Conservation (phyloP, 129 eudicot genomes). For the Centaurea solstitialis region DNA sequence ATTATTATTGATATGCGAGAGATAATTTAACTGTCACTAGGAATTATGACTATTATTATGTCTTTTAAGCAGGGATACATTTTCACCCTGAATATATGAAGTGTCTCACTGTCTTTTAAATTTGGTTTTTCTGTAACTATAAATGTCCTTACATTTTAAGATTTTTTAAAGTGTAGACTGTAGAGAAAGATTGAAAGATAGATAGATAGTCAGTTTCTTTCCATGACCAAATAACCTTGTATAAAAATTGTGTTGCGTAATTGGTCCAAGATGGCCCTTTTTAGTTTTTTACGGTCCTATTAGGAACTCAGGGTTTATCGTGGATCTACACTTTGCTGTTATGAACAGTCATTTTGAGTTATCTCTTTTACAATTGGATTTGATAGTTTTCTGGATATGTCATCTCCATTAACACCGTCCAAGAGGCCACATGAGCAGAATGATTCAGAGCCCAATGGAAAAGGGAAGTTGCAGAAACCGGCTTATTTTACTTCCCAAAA, state of each 20-base stretch:
- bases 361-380: conserved; percentile 16
- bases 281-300: not conserved
- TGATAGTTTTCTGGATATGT: conserved; percentile 44
- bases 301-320: not conserved
- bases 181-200: not conserved
- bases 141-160: not conserved
- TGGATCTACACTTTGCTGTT: not conserved
- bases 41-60: not conserved
- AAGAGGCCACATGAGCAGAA: conserved; percentile 61
- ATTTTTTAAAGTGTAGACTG: not conserved
- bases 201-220: not conserved
- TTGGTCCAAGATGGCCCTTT: not conserved
- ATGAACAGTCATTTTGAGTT: not conserved
- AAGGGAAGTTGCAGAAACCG: conserved; percentile 69
- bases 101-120: not conserved
- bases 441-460: conserved; percentile 49
- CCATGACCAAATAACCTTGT: not conserved
- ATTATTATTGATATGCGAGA: not conserved
- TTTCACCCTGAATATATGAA: not conserved
- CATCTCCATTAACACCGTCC: conserved; percentile 62
- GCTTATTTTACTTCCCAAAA: conserved; percentile 35
- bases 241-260: not conserved
- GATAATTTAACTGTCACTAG: not conserved
- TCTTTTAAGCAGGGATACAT: not conserved
- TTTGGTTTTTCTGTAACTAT: not conserved